phyloP scores from a whole-genome alignment of 176 grass and related monocot species.

The Urochloa ruziziensis region DNA sequence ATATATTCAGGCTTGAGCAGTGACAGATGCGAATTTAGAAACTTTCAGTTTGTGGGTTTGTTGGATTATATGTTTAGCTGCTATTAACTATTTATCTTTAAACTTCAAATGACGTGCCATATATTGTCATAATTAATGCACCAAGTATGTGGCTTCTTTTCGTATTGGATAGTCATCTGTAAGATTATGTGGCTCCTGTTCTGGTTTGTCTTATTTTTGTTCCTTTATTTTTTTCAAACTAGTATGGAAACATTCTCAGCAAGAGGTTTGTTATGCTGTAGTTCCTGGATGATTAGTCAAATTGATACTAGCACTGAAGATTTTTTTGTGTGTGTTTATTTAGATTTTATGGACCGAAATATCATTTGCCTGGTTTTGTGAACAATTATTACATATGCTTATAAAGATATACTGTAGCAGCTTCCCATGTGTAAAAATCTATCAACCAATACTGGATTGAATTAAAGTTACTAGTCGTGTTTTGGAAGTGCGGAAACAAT shows the following conservation, averaged over 20 bases:
- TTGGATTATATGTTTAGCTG: constrained; percentile 3
- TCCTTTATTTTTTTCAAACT: neutral
- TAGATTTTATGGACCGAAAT: neutral
- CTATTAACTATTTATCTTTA: neutral
- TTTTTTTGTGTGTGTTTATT: neutral
- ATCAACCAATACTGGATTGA: neutral
- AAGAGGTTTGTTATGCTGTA: neutral
- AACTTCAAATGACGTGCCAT: neutral
- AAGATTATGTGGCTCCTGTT: neutral
- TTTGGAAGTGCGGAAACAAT: neutral
- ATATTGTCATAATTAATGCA: constrained; percentile 14
- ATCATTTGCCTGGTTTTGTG: neutral
- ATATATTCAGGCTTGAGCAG: neutral
- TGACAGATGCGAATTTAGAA: neutral
- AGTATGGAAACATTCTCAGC: neutral
- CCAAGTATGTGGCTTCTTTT: neutral
- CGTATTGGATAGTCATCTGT: neutral
- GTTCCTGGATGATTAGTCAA: neutral
- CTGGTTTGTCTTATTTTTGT: neutral
- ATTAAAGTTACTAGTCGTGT: neutral
- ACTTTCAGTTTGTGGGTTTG: neutral
- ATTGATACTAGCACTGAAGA: neutral
- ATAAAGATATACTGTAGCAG: neutral
- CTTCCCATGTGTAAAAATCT: neutral
- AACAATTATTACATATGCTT: neutral